Conservation (phyloP, 805 yeast genomes). For the Saccharomycopsis fermentans region DNA sequence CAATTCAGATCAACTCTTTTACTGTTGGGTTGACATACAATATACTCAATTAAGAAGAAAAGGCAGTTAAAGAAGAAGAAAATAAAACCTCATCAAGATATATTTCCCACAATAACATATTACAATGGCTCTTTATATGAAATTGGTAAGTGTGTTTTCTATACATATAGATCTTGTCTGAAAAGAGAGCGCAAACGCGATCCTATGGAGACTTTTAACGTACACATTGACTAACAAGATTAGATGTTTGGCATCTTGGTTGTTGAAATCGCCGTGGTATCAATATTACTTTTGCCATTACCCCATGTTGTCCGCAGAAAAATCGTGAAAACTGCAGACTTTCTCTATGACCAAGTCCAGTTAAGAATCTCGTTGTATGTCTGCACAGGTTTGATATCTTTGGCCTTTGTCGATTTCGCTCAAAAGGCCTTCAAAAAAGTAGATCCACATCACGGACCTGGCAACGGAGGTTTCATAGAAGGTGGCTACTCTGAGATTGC, state of each 20-base stretch:
- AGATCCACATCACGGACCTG: conserved; percentile 13
- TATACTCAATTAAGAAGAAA: too few relatives aligned
- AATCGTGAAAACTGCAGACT: conserved; percentile 30
- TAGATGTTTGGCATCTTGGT: conserved; percentile 36
- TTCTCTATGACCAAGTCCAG: conserved; percentile 30
- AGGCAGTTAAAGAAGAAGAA: too few relatives aligned
- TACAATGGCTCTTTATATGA: conserved; percentile 17
- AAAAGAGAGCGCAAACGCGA: too few relatives aligned
- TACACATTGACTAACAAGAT: neutral
- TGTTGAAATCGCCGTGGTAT: conserved; percentile 41
- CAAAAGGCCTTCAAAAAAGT: conserved; percentile 29
- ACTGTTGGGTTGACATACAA: too few relatives aligned
- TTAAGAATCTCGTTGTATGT: conserved; percentile 37
- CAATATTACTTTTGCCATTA: conserved; percentile 43
- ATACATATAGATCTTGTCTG: neutral
- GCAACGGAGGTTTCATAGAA: conserved; percentile 11
- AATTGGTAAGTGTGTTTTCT: conserved; percentile 10
- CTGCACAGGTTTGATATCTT: conserved; percentile 31
- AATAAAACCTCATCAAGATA: too few relatives aligned
- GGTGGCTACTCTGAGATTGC: conserved; percentile 22
- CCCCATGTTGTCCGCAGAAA: conserved; percentile 38
- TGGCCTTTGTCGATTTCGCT: conserved; percentile 47
- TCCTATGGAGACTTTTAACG: too few relatives aligned
- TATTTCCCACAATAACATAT: neutral
- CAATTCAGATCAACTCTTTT: too few relatives aligned